Conservation (phyloP, 1,284 basidiomycete genomes). For the Ceraceosorus guamensis region DNA sequence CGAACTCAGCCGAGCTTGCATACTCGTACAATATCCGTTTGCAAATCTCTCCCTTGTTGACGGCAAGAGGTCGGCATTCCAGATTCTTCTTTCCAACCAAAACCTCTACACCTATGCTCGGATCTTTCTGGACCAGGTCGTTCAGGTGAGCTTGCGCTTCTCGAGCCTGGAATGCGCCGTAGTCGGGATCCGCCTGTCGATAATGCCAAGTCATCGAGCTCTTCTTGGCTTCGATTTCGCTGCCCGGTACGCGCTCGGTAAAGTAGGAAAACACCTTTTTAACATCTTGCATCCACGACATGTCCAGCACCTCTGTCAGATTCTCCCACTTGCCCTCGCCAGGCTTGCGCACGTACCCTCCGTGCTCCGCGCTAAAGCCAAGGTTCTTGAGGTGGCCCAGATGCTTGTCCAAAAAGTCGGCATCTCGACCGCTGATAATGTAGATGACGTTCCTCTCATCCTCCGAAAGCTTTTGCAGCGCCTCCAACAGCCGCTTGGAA, state of each 20-base stretch:
- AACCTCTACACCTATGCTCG: constrained; percentile 46
- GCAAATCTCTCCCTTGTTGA: constrained; percentile 98
- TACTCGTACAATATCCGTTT: constrained; percentile 84
- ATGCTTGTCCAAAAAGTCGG: constrained; percentile 81
- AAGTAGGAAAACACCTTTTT: constrained; percentile 93
- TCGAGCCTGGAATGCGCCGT: constrained; percentile 61
- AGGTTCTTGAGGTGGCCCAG: constrained; percentile 74
- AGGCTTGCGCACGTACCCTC: constrained; percentile 78
- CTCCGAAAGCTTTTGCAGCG: constrained; percentile 63
- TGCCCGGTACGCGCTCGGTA: constrained; percentile 88
- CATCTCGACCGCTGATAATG: constrained; percentile 96
- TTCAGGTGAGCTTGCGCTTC: constrained; percentile 94
- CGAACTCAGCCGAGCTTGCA: constrained; percentile 63
- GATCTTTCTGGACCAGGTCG: constrained; percentile 56
- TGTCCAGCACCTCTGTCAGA: constrained; percentile 83
- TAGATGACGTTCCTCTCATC: constrained; percentile 88
- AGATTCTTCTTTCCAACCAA: constrained; percentile 87
- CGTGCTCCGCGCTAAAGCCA: constrained; percentile 93
- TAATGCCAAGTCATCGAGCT: constrained; percentile 98
- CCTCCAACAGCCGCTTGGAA: constrained; percentile 65
- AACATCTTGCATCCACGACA: constrained; percentile 96
- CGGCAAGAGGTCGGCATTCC: constrained; percentile 85
- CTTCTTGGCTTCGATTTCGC: constrained; percentile 92
- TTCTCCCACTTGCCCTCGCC: constrained; percentile 66
- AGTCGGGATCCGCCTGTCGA: constrained; percentile 83